Percentiles rank a stretch among this genome's conserved stretches.
phyloP scores from a whole-genome alignment of 2,329 filamentous ascomycete species.

The Teratosphaeria nubilosa region DNA sequence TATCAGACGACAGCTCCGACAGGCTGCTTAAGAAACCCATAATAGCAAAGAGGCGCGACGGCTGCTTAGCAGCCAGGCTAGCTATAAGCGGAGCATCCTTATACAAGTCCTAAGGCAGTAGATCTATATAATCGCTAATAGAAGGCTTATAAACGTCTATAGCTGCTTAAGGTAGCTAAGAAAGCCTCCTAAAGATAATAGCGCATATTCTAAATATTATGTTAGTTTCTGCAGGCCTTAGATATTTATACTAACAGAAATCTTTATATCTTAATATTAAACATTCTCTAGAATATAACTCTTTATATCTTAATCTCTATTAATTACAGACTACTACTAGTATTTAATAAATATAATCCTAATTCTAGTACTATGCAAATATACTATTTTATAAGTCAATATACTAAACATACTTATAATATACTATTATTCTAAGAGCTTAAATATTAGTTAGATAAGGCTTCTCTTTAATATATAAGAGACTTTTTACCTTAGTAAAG shows the following conservation, averaged over 20 bases:
- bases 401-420: slow-evolving; percentile 62
- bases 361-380: slow-evolving; percentile 63
- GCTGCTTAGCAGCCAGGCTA: slow-evolving; percentile 58
- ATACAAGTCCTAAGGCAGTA: slow-evolving; percentile 28
- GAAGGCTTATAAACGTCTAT: slow-evolving; percentile 39
- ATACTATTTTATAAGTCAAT: slow-evolving; percentile 62
- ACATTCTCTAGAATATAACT: slow-evolving; percentile 45
- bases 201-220: slow-evolving; percentile 31
- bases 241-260: background rate
- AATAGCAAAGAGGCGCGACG: slow-evolving; percentile 42
- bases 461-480: slow-evolving; percentile 49
- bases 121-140: slow-evolving; percentile 22
- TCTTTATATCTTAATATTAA: slow-evolving; percentile 38
- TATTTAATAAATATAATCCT: slow-evolving; percentile 49
- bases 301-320: slow-evolving; percentile 40
- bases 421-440: slow-evolving; percentile 65
- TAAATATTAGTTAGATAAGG: slow-evolving; percentile 62
- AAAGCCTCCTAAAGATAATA: slow-evolving; percentile 37
- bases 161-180: slow-evolving; percentile 38
- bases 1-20: slow-evolving; percentile 63
- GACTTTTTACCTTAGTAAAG: slow-evolving; percentile 56
- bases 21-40: slow-evolving; percentile 54
- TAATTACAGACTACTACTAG: slow-evolving; percentile 26
- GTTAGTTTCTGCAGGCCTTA: background rate
- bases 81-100: slow-evolving; percentile 22